Percentiles rank a stretch among this genome's conserved stretches.
phyloP scores from a whole-genome alignment of 2,329 filamentous ascomycete genomes.

The Tolypocladium cylindrosporum region DNA sequence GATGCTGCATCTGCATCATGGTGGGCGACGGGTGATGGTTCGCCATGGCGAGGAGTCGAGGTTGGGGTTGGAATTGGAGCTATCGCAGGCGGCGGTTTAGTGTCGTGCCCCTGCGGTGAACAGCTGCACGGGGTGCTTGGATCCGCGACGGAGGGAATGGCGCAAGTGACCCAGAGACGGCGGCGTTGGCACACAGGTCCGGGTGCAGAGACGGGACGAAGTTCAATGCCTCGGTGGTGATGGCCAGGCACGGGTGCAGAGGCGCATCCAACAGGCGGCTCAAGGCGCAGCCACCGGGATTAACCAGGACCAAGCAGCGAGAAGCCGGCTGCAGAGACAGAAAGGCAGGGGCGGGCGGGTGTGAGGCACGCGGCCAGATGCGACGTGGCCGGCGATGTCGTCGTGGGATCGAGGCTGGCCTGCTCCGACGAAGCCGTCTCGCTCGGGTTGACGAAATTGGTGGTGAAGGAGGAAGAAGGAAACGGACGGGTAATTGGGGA shows the following conservation, averaged over 20 bases:
- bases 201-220: constrained; percentile 1
- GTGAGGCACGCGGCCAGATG: background rate
- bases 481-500: constrained; percentile 26
- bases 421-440: constrained; percentile 20
- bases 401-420: constrained; percentile 3
- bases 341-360: background rate
- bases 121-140: constrained; percentile 6
- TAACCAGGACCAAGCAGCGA: background rate
- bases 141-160: constrained; percentile 2
- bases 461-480: constrained; percentile 17
- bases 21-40: constrained; percentile 76
- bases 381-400: background rate
- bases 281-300: constrained; percentile 1
- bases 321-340: background rate
- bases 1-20: constrained; percentile 57
- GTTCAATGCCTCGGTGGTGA: constrained; percentile 3
- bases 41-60: constrained; percentile 42
- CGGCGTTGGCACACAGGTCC: background rate
- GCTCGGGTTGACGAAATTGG: constrained; percentile 18
- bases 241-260: background rate
- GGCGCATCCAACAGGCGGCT: background rate
- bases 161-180: background rate
- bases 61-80: constrained; percentile 1
- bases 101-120: constrained; percentile 5
- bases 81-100: constrained; percentile 7